Evolutionary conservation across 2,329 filamentous ascomycete genomes (phyloP), one percentile per base, ranked within the genome.

Genomic region (Elsinoe australis): DNA sequence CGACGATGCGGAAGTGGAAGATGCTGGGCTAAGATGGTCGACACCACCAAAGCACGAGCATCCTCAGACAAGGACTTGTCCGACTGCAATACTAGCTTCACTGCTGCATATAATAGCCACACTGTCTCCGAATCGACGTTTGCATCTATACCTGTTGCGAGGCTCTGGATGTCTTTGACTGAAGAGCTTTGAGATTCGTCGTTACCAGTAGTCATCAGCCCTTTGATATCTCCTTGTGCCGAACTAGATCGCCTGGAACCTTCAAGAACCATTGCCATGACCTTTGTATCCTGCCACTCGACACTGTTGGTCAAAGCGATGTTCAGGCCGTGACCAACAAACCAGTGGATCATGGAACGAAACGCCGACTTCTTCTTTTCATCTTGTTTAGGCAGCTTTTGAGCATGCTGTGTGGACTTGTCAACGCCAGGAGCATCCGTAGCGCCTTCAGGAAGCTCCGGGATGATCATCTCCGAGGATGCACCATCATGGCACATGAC

Each of bases 401-500:
- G 15, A 21, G 24, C 10, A 15, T 35, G 17, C 22, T 9, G 9
- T 12, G 9, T 2, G 12, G 17, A 47, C 8, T 17, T 29, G 21
- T 42, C 21, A 9, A 21, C 19, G 3, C n/a, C 38, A 5, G 24
- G n/a, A 3, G 17, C 38, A 2, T 42, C 21, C n/a, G 5, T 19
- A 8, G 12, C 21, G 24, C 18, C 32, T 22, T 39, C 45, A 18
- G 34, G 45, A 5, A 35, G 24, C 2, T 38, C 45, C 26, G 35
- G 47, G n/a, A 24, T 29, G 18, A 26, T 41, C 47, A 33, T 24
- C 5, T 44, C 24, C 3, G 39, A 18, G 9, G 39, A 32, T 18
- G 70, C 68, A 36, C 80, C 82, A 59, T 86, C 80, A 54, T 85
- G 80, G 46, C 75, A 78, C 68, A 88, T 75, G 46, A 87, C 64